phyloP scores from a whole-genome alignment of 148 eudicot genomes.

The Pharnaceum exiguum region DNA sequence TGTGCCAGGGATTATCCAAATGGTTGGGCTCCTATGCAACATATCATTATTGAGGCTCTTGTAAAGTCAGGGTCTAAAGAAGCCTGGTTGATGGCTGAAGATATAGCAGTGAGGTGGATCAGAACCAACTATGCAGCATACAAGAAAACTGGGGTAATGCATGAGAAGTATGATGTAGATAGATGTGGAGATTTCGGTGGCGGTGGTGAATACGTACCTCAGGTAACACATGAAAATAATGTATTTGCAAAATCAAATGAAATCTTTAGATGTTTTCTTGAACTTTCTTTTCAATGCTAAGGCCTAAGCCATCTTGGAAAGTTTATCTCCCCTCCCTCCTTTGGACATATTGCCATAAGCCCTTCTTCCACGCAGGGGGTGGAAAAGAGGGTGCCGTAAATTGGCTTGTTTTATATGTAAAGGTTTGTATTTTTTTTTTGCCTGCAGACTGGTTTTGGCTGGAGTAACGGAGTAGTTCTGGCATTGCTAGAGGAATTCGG shows the following conservation, averaged over 20 bases:
- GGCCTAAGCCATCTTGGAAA: no score
- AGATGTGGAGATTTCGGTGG: slow-evolving; percentile 82
- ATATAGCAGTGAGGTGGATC: slow-evolving; percentile 69
- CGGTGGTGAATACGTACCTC: slow-evolving; percentile 90
- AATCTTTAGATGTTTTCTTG: no score
- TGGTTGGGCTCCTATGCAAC: slow-evolving; percentile 96
- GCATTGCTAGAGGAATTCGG: slow-evolving; percentile 93
- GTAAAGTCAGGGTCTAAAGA: slow-evolving; percentile 56
- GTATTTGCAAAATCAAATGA: no score
- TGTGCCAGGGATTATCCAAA: slow-evolving; percentile 83
- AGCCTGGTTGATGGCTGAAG: slow-evolving; percentile 61
- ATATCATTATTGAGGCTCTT: slow-evolving; percentile 80
- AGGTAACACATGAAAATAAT: slow-evolving; percentile 59
- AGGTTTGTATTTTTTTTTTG: neutral
- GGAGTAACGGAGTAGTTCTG: slow-evolving; percentile 85
- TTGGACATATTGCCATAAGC: no score
- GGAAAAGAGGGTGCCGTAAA: neutral
- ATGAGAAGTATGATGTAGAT: slow-evolving; percentile 72
- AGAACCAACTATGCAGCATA: slow-evolving; percentile 75
- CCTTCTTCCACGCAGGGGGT: no score
- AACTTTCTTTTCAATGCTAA: no score
- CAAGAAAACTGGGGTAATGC: slow-evolving; percentile 73
- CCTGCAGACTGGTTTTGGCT: slow-evolving; percentile 84
- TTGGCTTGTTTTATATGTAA: neutral
- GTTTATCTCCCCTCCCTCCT: no score